Conservation (phyloP, 352 stramenopile genomes). For the Pythium grandisporangium region DNA sequence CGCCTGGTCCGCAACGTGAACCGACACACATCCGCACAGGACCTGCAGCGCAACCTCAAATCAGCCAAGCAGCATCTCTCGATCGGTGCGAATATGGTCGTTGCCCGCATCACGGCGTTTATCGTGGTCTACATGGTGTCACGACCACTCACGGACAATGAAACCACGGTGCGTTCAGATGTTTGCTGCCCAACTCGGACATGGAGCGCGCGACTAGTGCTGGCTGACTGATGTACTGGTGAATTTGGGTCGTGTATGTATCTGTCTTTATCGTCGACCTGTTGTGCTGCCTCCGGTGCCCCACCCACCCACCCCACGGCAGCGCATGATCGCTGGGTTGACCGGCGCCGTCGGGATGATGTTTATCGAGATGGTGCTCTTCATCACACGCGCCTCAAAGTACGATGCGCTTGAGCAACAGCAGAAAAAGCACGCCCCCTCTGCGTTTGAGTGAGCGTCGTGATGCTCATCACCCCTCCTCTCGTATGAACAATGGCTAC, state of each 20-base stretch:
- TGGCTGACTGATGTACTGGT: conserved; percentile 1
- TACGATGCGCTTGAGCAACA: conserved; percentile 41
- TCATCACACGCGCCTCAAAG: conserved; percentile 68
- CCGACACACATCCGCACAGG: conserved; percentile 22
- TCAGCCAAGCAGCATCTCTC: conserved; percentile 72
- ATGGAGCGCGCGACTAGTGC: too few relatives aligned
- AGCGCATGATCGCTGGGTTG: conserved; percentile 61
- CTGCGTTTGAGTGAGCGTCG: too few relatives aligned
- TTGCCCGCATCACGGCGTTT: conserved; percentile 70
- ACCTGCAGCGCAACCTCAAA: conserved; percentile 51
- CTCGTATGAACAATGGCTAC: too few relatives aligned
- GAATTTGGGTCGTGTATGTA: background rate
- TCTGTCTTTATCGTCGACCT: background rate
- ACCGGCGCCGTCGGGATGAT: conserved; percentile 77
- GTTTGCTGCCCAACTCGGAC: background rate
- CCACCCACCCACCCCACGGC: too few relatives aligned
- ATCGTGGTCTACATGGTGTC: conserved; percentile 72
- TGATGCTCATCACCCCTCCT: too few relatives aligned
- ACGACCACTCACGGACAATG: conserved; percentile 49
- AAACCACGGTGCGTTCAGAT: conserved; percentile 50
- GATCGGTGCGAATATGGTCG: conserved; percentile 81
- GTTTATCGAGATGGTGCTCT: conserved; percentile 84
- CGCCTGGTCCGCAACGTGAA: conserved; percentile 69
- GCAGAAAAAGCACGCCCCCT: conserved; percentile 11
- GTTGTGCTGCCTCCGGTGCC: conserved; percentile 1